Conservation (phyloP, 345 rosid genomes). For the Abelmoschus esculentus region DNA sequence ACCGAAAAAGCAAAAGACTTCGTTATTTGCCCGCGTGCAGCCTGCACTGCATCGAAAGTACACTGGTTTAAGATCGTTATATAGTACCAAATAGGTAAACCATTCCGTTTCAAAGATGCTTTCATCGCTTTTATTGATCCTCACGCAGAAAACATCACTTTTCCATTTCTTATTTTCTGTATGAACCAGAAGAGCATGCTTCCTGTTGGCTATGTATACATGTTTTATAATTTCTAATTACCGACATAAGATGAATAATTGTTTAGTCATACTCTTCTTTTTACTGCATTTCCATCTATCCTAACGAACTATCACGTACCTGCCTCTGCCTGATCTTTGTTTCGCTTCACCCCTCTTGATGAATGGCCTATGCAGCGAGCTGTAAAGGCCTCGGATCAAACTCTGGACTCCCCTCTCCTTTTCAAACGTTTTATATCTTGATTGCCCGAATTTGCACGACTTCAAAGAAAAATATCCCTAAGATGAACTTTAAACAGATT, state of each 20-base stretch:
- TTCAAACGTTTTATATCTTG: too few species aligned
- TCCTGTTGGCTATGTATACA: too few species aligned
- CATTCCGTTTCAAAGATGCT: constrained; percentile 10
- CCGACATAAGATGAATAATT: too few species aligned
- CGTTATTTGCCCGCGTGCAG: constrained; percentile 67
- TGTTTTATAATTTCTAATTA: too few species aligned
- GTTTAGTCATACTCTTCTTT: not conserved
- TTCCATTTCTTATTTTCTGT: not conserved
- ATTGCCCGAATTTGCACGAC: not conserved
- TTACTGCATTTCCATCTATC: not conserved
- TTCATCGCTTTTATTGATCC: constrained; percentile 14
- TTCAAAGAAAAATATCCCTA: not conserved
- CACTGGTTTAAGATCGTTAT: constrained; percentile 31
- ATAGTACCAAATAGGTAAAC: constrained; percentile 21
- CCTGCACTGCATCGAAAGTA: constrained; percentile 68
- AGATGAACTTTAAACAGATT: not conserved
- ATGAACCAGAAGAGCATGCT: too few species aligned
- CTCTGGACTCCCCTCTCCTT: not conserved
- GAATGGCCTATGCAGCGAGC: not conserved
- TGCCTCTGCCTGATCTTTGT: not conserved
- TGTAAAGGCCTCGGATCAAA: not conserved
- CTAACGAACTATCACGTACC: not conserved
- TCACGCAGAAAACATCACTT: constrained; percentile 17
- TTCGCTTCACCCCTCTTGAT: not conserved
- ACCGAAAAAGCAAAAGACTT: constrained; percentile 57